Percentiles rank a stretch among this genome's conserved stretches.
These are phyloP conservation scores for Erythrobasidium hasegawianum DNA, from an alignment of 1,284 basidiomycete species.

Conservation along the genomic window DNA sequence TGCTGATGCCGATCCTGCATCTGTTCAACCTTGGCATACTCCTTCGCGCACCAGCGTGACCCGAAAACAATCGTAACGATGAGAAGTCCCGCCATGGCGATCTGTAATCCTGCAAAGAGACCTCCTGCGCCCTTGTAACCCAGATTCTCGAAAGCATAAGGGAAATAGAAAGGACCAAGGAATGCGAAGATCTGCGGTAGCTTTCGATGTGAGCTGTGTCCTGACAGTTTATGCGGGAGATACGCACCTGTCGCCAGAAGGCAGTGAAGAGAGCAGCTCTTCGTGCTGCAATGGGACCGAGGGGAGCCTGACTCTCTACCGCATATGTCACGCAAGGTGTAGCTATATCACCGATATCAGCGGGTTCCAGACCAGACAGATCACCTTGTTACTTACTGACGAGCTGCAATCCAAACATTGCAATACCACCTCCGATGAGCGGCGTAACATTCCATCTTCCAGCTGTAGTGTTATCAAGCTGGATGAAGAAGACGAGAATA, in stretches of 20 bases:
- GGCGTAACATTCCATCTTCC: constrained; percentile 22
- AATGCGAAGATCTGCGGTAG: constrained; percentile 28
- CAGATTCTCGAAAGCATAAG: constrained; percentile 27
- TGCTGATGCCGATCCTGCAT: no score
- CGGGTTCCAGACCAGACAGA: neutral
- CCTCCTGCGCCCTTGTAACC: constrained; percentile 32
- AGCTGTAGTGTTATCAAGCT: constrained; percentile 30
- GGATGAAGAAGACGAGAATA: constrained; percentile 37
- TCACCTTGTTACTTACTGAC: constrained; percentile 13
- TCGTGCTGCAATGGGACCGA: constrained; percentile 13
- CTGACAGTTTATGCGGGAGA: no score
- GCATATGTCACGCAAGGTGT: constrained; percentile 34
- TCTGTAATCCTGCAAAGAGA: constrained; percentile 24
- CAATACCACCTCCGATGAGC: constrained; percentile 28
- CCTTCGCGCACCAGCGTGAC: neutral
- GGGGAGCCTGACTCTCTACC: constrained; percentile 27
- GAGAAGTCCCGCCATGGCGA: neutral
- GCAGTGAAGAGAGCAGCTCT: constrained; percentile 31
- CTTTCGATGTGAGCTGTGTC: no score
- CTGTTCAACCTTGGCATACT: no score
- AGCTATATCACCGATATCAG: constrained; percentile 1
- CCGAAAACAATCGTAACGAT: neutral
- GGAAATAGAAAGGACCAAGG: constrained; percentile 36
- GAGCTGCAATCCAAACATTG: constrained; percentile 35
- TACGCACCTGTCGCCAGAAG: constrained; percentile 15